Percentiles rank a stretch among this genome's conserved stretches.
These are phyloP conservation scores for Cryptosporidium muris DNA, from an alignment of 169 alveolate genomes.

Conservation along the genomic window DNA sequence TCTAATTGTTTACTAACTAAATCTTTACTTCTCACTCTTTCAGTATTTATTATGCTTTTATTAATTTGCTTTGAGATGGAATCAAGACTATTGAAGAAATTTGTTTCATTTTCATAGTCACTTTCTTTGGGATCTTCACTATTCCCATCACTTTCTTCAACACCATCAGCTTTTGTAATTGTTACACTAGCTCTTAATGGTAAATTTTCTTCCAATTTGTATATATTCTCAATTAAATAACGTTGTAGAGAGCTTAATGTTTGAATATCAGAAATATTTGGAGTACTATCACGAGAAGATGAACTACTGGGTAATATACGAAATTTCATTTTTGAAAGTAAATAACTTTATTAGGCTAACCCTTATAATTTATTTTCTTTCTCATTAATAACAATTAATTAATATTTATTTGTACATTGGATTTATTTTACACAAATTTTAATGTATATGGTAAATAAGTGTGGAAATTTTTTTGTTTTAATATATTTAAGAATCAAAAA, in stretches of 20 bases:
- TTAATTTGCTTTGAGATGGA: constrained; percentile 36
- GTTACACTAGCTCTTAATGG: neutral
- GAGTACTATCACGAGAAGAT: no score
- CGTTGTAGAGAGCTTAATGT: no score
- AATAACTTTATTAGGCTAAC: no score
- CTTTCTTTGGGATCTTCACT: constrained; percentile 3
- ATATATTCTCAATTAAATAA: no score
- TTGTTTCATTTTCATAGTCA: constrained; percentile 16
- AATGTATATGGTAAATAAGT: neutral
- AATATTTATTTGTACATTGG: no score
- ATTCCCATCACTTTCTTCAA: neutral
- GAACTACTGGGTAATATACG: no score
- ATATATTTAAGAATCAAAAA: no score
- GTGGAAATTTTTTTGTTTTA: neutral
- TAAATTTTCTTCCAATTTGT: constrained; percentile 1
- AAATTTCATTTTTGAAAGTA: no score
- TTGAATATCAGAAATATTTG: no score
- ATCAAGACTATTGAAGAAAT: constrained; percentile 47
- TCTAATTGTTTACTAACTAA: neutral
- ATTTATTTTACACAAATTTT: no score
- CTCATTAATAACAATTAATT: no score
- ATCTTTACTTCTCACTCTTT: neutral
- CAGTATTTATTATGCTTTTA: constrained; percentile 52
- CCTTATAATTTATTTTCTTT: no score
- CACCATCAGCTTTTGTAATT: neutral